A percentile compares a stretch with the other conserved stretches of the same genome.
phyloP scores from a whole-genome alignment of 1,139 yeast species.

The Geotrichum reessii region DNA sequence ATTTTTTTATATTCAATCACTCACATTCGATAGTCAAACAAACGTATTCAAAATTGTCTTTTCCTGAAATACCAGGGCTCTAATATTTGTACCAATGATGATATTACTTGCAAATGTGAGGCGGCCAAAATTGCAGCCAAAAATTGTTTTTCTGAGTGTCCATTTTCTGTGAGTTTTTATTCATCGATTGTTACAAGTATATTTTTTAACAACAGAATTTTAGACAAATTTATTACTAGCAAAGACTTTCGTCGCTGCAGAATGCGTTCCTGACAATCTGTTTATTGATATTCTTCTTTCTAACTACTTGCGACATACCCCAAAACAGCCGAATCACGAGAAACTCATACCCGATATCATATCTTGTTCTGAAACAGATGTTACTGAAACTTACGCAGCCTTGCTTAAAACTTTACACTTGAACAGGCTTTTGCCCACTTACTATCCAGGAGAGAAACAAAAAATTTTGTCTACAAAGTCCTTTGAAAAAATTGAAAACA shows the following conservation, averaged over 20 bases:
- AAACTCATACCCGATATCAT: too few species aligned
- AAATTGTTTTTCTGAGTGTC: slow-evolving; percentile 22
- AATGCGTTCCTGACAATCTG: slow-evolving; percentile 2
- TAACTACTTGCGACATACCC: slow-evolving; percentile 4
- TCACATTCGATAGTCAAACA: background rate
- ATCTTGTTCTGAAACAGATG: too few species aligned
- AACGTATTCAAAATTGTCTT: background rate
- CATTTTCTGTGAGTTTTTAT: slow-evolving; percentile 19
- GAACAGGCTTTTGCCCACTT: too few species aligned
- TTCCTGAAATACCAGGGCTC: slow-evolving; percentile 14
- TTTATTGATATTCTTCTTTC: background rate
- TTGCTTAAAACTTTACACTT: too few species aligned
- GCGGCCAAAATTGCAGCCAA: slow-evolving; percentile 22
- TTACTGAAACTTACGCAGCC: too few species aligned
- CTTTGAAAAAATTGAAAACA: too few species aligned
- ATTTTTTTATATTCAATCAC: background rate
- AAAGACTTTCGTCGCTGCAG: slow-evolving; percentile 5
- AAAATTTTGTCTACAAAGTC: too few species aligned
- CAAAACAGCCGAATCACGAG: background rate
- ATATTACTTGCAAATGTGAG: slow-evolving; percentile 24
- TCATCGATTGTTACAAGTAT: too few species aligned
- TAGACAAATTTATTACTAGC: slow-evolving; percentile 5
- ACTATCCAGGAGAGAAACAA: too few species aligned
- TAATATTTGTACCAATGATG: slow-evolving; percentile 22
- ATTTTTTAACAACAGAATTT: too few species aligned